Evolutionary conservation across 768 basidiomycete genomes (phyloP).

Genomic region (Russula dissimulans): DNA sequence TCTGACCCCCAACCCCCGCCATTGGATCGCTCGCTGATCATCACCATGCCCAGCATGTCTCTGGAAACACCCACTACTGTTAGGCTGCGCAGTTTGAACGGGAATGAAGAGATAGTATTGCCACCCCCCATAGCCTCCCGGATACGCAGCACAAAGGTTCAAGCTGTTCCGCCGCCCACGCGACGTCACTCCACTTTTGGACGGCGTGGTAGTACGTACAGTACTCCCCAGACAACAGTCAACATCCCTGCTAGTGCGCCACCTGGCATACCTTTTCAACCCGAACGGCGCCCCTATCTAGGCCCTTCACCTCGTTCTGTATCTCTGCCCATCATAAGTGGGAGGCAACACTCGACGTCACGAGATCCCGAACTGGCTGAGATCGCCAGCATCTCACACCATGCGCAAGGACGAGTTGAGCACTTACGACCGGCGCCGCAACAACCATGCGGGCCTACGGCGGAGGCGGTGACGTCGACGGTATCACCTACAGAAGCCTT

Average conservation of each 20-base stretch:
- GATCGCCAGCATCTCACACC: conserved; percentile 29
- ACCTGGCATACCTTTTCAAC: neutral
- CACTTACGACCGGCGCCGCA: too few species aligned
- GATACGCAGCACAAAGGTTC: conserved; percentile 34
- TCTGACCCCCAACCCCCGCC: neutral
- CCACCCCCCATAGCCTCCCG: conserved; percentile 47
- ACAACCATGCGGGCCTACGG: too few species aligned
- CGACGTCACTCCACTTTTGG: conserved; percentile 29
- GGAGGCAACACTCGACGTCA: conserved; percentile 26
- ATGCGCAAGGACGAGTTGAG: conserved; percentile 27
- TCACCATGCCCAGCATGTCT: neutral
- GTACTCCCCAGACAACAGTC: neutral
- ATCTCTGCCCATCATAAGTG: neutral
- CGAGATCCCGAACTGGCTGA: conserved; percentile 25
- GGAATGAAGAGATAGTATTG: conserved; percentile 49
- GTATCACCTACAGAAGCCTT: too few species aligned
- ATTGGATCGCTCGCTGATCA: neutral
- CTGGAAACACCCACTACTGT: neutral
- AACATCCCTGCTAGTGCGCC: neutral
- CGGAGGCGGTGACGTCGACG: too few species aligned
- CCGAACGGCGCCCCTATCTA: neutral
- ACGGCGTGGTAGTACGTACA: conserved; percentile 28
- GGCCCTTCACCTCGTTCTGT: neutral
- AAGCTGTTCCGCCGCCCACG: conserved; percentile 38
- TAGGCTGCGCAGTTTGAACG: conserved; percentile 24